Base-by-base conservation (phyloP, 306 rosid genomes). In the Trifolium dubium region DNA sequence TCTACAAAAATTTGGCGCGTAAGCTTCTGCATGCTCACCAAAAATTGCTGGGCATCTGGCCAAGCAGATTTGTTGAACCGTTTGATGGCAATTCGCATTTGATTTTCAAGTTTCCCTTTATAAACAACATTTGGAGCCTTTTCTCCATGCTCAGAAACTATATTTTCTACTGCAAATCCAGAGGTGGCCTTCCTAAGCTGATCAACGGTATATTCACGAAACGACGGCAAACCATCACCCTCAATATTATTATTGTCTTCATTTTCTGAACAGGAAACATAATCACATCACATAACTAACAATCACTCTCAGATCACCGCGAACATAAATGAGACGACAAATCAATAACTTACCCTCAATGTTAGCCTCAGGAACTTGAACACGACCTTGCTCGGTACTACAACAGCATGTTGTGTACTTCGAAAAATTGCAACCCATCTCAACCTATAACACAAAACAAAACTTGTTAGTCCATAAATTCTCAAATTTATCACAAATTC, bases 131-230 rank as follows among this genome's bases (percentile, higher is more conserved):
- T 93, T 32, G 98, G 96, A 80, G 98, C 98, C 83, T 89, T 93
- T 77, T 93, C 98, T 62, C 98, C 98, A 71, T 93, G 98, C 81
- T 93, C 98, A 47, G 98, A 93, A 82, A 93, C 98, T 66, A 93
- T 91, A 82, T 93, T 93, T 79, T 93, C 97, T 10, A 83, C 72
- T 0, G 98, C 85, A 82, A 93, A 93, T 51, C 97, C 98, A 56
- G 96, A 91, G 0, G 98, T 93, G 41, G 97, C 97, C 58, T 76
- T 83, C 88, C 84, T 83, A 69, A 93, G 92, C 81, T 91, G 94
- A 77, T 89, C 97, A 4, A 89, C 28, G 11, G 96, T 85, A 87
- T 78, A 93, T 73, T 86, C 96, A 29, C 74, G 90, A 79, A 93
- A 93, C 40, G 75, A 63, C 0, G 92, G 91, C 84, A 89, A 71